These are phyloP conservation scores for Meredithiella fracta DNA, from an alignment of 2,329 filamentous ascomycete species.

Conservation along the genomic window DNA sequence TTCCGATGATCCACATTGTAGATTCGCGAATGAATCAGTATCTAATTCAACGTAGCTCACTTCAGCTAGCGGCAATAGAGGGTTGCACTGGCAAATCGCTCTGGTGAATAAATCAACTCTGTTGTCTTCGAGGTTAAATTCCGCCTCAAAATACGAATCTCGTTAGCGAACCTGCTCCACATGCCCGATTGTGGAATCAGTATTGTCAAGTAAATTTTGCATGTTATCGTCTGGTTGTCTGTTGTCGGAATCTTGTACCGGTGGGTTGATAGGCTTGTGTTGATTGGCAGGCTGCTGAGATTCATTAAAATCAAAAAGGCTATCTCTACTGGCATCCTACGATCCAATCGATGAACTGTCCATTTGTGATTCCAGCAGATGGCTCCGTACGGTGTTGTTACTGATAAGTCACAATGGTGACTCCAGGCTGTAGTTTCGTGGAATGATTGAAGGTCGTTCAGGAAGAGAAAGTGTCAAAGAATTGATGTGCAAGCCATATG, in stretches of 20 bases:
- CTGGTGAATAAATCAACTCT: background rate
- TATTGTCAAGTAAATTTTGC: background rate
- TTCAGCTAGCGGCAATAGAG: constrained; percentile 6
- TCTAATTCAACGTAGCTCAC: constrained; percentile 1
- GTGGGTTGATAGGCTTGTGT: too few species aligned
- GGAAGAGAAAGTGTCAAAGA: background rate
- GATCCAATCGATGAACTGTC: background rate
- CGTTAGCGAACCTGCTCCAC: background rate
- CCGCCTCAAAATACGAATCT: background rate
- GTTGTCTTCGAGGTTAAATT: background rate
- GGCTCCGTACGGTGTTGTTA: background rate
- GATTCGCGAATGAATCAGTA: background rate
- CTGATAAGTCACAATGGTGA: background rate
- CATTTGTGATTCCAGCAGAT: background rate
- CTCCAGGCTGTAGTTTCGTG: background rate
- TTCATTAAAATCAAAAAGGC: too few species aligned
- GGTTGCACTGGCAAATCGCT: constrained; percentile 8
- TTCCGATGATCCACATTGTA: background rate
- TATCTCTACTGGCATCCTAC: background rate
- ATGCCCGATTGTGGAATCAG: background rate
- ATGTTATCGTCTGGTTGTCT: background rate
- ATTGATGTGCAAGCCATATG: background rate
- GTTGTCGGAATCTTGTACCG: background rate
- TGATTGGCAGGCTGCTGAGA: background rate
- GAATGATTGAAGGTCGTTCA: background rate